Percentiles rank a stretch among this genome's conserved stretches.
phyloP scores from a whole-genome alignment of 768 basidiomycete genomes.

The Lactarius hengduanensis region DNA sequence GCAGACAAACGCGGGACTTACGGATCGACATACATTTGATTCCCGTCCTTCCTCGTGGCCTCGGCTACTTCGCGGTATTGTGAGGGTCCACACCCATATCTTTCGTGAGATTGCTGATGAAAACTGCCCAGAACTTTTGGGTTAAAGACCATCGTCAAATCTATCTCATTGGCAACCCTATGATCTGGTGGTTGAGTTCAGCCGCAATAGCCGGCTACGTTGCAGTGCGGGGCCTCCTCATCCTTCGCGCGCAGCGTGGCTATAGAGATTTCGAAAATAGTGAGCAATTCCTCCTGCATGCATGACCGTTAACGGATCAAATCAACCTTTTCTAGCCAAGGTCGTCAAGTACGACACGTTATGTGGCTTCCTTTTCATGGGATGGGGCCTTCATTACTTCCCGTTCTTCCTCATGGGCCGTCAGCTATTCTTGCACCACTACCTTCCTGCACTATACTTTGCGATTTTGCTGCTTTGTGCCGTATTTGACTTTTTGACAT shows the following conservation, averaged over 20 bases:
- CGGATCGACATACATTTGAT: slow-evolving; percentile 92
- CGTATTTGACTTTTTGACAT: slow-evolving; percentile 84
- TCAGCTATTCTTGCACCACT: slow-evolving; percentile 97
- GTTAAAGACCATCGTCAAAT: slow-evolving; percentile 95
- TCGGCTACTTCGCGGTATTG: slow-evolving; percentile 86
- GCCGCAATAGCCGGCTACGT: slow-evolving; percentile 67
- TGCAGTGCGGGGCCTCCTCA: slow-evolving; percentile 68
- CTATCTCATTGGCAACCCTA: slow-evolving; percentile 92
- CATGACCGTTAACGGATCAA: slow-evolving; percentile 1
- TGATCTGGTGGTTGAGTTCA: slow-evolving; percentile 89
- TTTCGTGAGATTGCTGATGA: neutral
- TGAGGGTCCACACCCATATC: slow-evolving; percentile 43
- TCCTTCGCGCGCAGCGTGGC: slow-evolving; percentile 88
- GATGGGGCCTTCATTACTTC: slow-evolving; percentile 91
- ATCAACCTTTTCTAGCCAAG: slow-evolving; percentile 54
- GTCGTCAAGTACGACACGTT: slow-evolving; percentile 90
- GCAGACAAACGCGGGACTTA: slow-evolving; percentile 93
- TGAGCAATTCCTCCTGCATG: slow-evolving; percentile 41
- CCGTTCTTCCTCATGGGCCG: slow-evolving; percentile 98
- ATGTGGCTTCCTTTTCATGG: slow-evolving; percentile 88
- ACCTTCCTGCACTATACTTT: slow-evolving; percentile 95
- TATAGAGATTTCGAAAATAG: slow-evolving; percentile 91
- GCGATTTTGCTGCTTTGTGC: slow-evolving; percentile 75
- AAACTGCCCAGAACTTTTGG: slow-evolving; percentile 82
- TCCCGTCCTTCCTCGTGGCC: slow-evolving; percentile 95